Evolutionary conservation across 2,329 filamentous ascomycete species (phyloP).

Genomic region (Epichloe glyceriae): DNA sequence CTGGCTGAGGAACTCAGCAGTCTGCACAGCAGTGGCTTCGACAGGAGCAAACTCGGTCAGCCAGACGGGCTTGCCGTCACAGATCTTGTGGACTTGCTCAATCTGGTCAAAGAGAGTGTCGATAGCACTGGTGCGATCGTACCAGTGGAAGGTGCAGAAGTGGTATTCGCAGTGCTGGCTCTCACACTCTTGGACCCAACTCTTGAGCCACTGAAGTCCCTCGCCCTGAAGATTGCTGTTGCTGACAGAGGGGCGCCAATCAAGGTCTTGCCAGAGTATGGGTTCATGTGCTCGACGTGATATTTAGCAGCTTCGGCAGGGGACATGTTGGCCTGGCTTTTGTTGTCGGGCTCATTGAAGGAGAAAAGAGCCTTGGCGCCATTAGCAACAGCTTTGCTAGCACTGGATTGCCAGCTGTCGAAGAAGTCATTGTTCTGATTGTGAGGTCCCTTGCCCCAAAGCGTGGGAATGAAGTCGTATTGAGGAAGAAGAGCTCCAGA

Average conservation of each 20-base stretch:
- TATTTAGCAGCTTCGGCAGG: constrained; percentile 36
- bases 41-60: constrained; percentile 51
- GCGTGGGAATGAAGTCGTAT: constrained; percentile 52
- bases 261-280: constrained; percentile 36
- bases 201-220: constrained; percentile 33
- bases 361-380: constrained; percentile 47
- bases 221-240: constrained; percentile 38
- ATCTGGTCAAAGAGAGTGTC: constrained; percentile 43
- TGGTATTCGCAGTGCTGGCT: constrained; percentile 35
- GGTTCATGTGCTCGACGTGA: constrained; percentile 43
- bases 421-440: constrained; percentile 9
- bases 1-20: constrained; percentile 34
- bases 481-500: constrained; percentile 27
- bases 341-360: constrained; percentile 62
- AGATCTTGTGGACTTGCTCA: constrained; percentile 29
- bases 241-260: constrained; percentile 47
- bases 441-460: constrained; percentile 38
- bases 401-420: constrained; percentile 41
- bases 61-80: constrained; percentile 41
- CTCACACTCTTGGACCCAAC: background rate
- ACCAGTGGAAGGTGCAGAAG: constrained; percentile 54
- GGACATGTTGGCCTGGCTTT: constrained; percentile 44
- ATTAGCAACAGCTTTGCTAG: constrained; percentile 34
- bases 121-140: constrained; percentile 34
- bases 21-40: constrained; percentile 26